Evolutionary conservation across 2,329 filamentous ascomycete genomes (phyloP).

Genomic region (Fusarium oxysporum): DNA sequence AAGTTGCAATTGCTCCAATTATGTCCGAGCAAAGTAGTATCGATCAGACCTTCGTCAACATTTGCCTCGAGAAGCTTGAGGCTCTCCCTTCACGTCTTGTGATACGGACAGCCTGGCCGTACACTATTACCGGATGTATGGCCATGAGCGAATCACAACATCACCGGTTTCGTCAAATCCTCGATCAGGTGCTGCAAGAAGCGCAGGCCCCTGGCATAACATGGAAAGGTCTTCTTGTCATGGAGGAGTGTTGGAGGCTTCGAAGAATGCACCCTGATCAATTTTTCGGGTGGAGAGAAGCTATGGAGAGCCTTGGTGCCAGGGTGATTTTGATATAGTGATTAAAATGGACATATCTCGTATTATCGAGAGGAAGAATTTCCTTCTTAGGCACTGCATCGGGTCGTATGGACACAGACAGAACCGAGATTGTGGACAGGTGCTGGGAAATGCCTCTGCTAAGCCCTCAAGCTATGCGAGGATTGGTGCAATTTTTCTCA

Average conservation of each 20-base stretch:
- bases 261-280: not conserved
- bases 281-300: not conserved
- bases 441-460: not conserved
- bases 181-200: not conserved
- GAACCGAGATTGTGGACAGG: not conserved
- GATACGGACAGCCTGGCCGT: not conserved
- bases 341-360: too few species aligned
- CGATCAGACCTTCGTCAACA: not conserved
- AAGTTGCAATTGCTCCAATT: not conserved
- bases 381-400: not conserved
- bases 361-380: too few species aligned
- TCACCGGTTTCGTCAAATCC: not conserved
- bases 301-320: not conserved
- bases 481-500: too few species aligned
- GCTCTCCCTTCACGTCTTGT: not conserved
- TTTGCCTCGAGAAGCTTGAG: not conserved
- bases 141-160: not conserved
- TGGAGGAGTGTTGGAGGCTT: conserved; percentile 3
- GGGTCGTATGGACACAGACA: not conserved
- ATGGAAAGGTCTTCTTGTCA: not conserved
- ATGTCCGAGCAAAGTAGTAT: not conserved
- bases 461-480: accelerated
- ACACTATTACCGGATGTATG: not conserved
- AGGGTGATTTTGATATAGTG: not conserved
- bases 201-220: not conserved